Evolutionary conservation across 371 early-diverging fungal genomes (phyloP), one percentile per base, ranked within the genome.

Genomic region (Synchytrium microbalum): DNA sequence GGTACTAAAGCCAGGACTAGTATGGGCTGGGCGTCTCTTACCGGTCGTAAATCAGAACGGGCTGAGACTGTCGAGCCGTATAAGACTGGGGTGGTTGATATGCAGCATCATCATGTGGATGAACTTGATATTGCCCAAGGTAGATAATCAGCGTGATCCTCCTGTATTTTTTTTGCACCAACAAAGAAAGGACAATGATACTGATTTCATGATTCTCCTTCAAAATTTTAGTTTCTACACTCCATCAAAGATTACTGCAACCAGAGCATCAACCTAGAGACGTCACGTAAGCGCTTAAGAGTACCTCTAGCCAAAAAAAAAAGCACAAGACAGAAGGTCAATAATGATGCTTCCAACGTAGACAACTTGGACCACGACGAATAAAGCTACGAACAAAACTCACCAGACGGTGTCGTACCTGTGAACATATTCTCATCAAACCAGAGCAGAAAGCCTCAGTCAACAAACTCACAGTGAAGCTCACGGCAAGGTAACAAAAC

Each of bases 401-500:
- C 46, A 79, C 91, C 1, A 90, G 90, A 60, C 84, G 92, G 52
- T 96, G 96, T 67, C 82, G 90, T 24, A 73, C 80, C 2, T 96
- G 96, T 74, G 86, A 90, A 26, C 90, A 92, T 63, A 87, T 92
- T 32, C 72, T 96, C 25, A 87, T 92, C 65, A 92, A 92, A 69
- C 95, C 95, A 0, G 94, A 94, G 59, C 88, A 87, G 69, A 93
- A 93, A 67, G 92, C 94, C 0, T 91, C 92, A 64, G 80, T 85
- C 19, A 88, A 88, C 0, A 77, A 85, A 59, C 93, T 93, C 77
- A 90, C 88, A 68, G 90, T 93, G 69, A 91, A 91, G 72, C 80
- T 88, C 60, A 84, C 88, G 33, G 94, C 93, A 1, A 80, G 88
- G 89, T 85, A 79, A 69, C 78, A 51, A 13, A 26, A 1, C 56